Evolutionary conservation across 148 eudicot species (phyloP).

Genomic region (Fagopyrum homotropicum): DNA sequence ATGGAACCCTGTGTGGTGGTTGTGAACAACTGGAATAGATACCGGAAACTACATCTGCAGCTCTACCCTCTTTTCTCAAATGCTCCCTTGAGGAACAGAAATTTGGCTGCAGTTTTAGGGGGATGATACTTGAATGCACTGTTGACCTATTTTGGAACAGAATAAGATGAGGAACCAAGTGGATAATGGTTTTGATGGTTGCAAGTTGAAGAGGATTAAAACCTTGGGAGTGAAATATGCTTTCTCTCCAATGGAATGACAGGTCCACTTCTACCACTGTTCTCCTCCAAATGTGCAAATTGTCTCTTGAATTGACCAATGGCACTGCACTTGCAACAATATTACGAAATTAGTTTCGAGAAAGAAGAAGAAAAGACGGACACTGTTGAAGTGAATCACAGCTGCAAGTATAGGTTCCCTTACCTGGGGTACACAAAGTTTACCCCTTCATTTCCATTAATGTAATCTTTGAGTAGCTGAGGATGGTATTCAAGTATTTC

Average conservation of each 20-base stretch:
- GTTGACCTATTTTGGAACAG: slow-evolving; percentile 7
- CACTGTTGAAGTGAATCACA: background rate
- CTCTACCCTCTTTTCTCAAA: background rate
- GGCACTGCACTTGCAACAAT: slow-evolving; percentile 11
- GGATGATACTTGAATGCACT: slow-evolving; percentile 11
- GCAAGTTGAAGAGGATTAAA: background rate
- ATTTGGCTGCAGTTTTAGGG: slow-evolving; percentile 7
- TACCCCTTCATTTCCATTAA: slow-evolving; percentile 12
- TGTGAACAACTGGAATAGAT: background rate
- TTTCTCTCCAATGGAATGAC: slow-evolving; percentile 14
- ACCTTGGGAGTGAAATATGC: slow-evolving; percentile 16
- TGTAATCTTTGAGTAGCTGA: slow-evolving; percentile 14
- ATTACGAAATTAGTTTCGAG: background rate
- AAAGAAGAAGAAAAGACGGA: too few relatives aligned
- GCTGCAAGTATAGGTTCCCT: background rate
- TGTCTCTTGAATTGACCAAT: slow-evolving; percentile 15
- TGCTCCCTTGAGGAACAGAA: slow-evolving; percentile 5
- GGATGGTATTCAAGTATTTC: slow-evolving; percentile 13
- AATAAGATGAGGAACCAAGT: background rate
- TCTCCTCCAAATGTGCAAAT: slow-evolving; percentile 14
- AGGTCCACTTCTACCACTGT: slow-evolving; percentile 6
- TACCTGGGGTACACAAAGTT: slow-evolving; percentile 13
- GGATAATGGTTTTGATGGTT: background rate
- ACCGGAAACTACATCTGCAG: background rate
- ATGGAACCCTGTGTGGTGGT: background rate